Base-by-base conservation (phyloP, 208 protist species). In the Crithidia bombi region DNA sequence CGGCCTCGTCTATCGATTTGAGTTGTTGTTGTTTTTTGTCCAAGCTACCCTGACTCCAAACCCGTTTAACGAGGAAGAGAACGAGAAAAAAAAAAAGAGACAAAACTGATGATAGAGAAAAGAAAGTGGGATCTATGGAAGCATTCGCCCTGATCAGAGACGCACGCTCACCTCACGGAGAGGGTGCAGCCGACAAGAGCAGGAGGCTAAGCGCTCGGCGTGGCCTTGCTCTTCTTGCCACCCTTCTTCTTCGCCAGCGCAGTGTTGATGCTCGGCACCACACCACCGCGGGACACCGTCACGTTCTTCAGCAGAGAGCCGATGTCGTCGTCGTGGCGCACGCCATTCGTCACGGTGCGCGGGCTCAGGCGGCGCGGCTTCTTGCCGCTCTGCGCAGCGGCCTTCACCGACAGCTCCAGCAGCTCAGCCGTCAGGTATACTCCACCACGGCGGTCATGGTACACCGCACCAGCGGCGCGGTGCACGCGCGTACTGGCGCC, bases 381-480 rank as follows among this genome's bases (percentile, higher is more conserved):
- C 78, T 86, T 86, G 44, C 69, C 44, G 71, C 71, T 72, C 79
- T 86, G 77, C 58, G 58, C 69, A 52, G 84, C 80, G 36, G 80
- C 80, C 81, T 51, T 90, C 54, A 59, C 54, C 19, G 54, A 59
- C 54, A 59, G 85, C 81, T 93, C 87, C 65, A 93, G 87, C 52
- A 93, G 80, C 81, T 93, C 88, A 19, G 85, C 83, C 17, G 85
- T 91, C 83, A 93, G 74, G 89, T 99, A n/a, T n/a, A 99, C 90
- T 99, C 99, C 26, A 99, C 79, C 56, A 99, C 98, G 43, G 99
- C 98, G 7, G 98, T 94, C 58, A 99, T 82, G 92, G n/a, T 99
- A 99, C 43, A 99, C 97, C 51, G 99, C 98, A 47, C 98, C 98
- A 59, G 96, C 98, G 36, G 96, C 92, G 86, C 46, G n/a, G n/a